Evolutionary conservation across 2,329 filamentous ascomycete species (phyloP), one percentile per base, ranked within the genome.

Genomic region (Polychaeton citri): DNA sequence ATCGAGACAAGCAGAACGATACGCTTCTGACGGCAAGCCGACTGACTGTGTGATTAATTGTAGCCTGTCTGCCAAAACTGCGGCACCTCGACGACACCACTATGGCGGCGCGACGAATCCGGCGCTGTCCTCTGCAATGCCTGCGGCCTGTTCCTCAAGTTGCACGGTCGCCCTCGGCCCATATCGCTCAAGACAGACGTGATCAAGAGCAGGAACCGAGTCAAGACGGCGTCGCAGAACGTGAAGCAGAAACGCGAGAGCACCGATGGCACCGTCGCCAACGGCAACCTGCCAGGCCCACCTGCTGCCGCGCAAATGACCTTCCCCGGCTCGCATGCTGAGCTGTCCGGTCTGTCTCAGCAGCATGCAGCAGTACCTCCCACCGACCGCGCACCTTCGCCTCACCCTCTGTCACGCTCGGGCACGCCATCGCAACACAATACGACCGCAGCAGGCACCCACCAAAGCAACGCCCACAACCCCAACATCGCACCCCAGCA

Each of bases 181-280:
- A 95, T 94, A 59, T 93, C 84, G 50, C 73, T 98, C 51, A 98
- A 98, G 71, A 96, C 90, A 33, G 90, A 98, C 68, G 88, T 96
- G 48, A 98, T 98, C 67, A 98, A 98, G 70, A 95, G 87, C 67
- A 85, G 90, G 53, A 98, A 98, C 64, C 79, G 90, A 46, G 88
- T 96, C 50, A 96, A 96, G 70, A 90, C 86, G 36, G 83, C 68
- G 2, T 72, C 87, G 51, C 74, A 82, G 43, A 76, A 79, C 32
- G 81, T 84, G 52, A 87, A 86, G 62, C 93, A 92, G 78, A 65
- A 53, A 63, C 41, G 49, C 30, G 49, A 53, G 55, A 33, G 38
- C 30, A 37, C 41, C 10, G 46, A 49, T 35, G 44, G 43, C 13
- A 38, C 38, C 30, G 34, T 39, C 26, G 40, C 32, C 21, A 30